Evolutionary conservation across 176 grass and related monocot genomes (phyloP), one percentile per base, ranked within the genome.

Genomic region (Lolium perenne): DNA sequence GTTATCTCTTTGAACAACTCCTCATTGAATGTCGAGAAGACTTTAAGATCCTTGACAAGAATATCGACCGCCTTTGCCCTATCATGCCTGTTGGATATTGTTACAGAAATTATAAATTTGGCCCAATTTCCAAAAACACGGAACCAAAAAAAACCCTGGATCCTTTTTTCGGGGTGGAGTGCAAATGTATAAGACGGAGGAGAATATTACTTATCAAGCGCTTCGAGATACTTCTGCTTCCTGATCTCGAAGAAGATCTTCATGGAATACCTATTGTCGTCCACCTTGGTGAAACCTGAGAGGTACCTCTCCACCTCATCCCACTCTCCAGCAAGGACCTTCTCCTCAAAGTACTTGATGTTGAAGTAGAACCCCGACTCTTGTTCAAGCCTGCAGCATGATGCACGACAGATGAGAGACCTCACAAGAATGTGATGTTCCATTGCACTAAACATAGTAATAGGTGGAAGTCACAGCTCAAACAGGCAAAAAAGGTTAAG

Each of bases 211-310:
- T 85, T 95, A 81, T 98, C 96, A 79, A 98, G 92, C 2, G 96
- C 94, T 91, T 98, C 96, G 78, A 98, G 79, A 92, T 98, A 98
- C 66, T 98, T 98, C 88, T 98, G 96, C 61, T 98, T 98, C 74
- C 96, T 98, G 79, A 98, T 94, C 90, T 95, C 96, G 80, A 98
- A 98, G 84, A 98, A 98, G 57, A 98, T 98, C 88, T 98, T 98
- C 96, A 98, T 98, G 2, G 96, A 98, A 86, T 95, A 98, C 71
- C 94, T 90, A 91, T 98, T 98, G 85, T 98, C 96, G 59, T 98
- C 96, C 55, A 98, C 91, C 82, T 98, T 95, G 74, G 96, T 98
- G 84, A 95, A 98, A 50, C 96, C 96, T 61, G 96, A 98, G 64
- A 98, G 89, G 84, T 98, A 98, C 66, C 79, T 98, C 87, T 98